Evolutionary conservation across 495 filamentous ascomycete genomes (phyloP).

Genomic region (Aspergillus cristatus): DNA sequence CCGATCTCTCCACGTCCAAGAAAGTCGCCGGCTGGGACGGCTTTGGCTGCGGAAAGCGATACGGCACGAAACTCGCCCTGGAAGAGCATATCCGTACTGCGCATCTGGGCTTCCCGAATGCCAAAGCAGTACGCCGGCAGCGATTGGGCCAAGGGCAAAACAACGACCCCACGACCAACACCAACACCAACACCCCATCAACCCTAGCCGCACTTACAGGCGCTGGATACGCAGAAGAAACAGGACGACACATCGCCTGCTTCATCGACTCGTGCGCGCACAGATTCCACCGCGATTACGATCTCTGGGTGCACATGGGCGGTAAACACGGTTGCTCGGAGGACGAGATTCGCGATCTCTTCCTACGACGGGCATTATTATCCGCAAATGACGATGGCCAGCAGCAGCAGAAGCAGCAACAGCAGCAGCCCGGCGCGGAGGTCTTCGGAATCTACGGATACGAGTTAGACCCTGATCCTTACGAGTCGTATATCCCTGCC

Average conservation of each 20-base stretch:
- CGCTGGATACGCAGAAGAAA: constrained; percentile 44
- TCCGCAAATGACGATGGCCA: constrained; percentile 13
- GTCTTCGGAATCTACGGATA: constrained; percentile 37
- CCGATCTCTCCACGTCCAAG: constrained; percentile 47
- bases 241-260: constrained; percentile 47
- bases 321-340: constrained; percentile 41
- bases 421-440: constrained; percentile 15
- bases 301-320: constrained; percentile 58
- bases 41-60: constrained; percentile 59
- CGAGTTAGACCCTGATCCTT: constrained; percentile 21
- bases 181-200: constrained; percentile 14
- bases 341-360: constrained; percentile 41
- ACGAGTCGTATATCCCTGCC: constrained; percentile 8
- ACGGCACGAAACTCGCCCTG: constrained; percentile 60
- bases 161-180: constrained; percentile 1
- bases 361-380: constrained; percentile 32
- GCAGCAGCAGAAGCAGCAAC: too few relatives aligned
- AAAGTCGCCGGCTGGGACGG: constrained; percentile 56
- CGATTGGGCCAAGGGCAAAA: constrained; percentile 20
- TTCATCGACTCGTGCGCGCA: constrained; percentile 41
- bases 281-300: constrained; percentile 58
- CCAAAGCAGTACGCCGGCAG: constrained; percentile 35
- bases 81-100: constrained; percentile 73
- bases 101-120: constrained; percentile 52
- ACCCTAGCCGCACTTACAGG: constrained; percentile 49